Evolutionary conservation across 305 asterid species (phyloP), one percentile per base, ranked within the genome.

Genomic region (Fraxinus sp.): DNA sequence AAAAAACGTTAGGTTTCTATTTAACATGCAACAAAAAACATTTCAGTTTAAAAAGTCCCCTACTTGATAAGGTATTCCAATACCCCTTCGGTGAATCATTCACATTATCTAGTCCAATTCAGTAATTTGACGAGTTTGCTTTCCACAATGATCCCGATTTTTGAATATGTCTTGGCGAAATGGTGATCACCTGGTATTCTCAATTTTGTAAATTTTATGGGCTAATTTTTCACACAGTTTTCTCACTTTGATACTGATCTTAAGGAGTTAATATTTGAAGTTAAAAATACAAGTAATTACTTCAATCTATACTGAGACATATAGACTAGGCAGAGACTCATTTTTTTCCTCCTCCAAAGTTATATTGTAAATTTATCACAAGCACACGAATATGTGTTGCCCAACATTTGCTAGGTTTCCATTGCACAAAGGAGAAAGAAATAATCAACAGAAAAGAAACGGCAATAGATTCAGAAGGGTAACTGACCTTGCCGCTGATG

Each of bases 401-500:
- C 28, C 28, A 20, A 5, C 70, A 20, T 59, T 59, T 22, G n/a
- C 7, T 64, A 8, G 6, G 10, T 64, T 64, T 28, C 35, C 35
- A 28, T 28, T 68, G 20, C 6, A 68, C 36, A n/a, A 68, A 10
- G 10, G 44, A 14, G 37, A 10, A 28, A 20, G 33, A 64, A 18
- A 26, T n/a, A 7, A 76, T 32, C 80, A 52, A 44, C 4, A 57
- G 3, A 26, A 68, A 68, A 26, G 36, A 28, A 28, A 68, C 32
- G 3, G 36, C 37, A 68, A 68, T 6, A 68, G 37, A 9, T 24
- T 9, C 7, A 68, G 36, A 62, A 62, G 72, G n/a, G 82, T 52
- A 87, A 90, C 98, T 92, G 87, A 97, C 99, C 99, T 94, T 95
- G 91, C 99, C 99, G 79, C 92, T 88, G 96, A 97, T 88, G 98